Conservation (phyloP, 192 early-diverging fungal genomes). For the Spizellomyces sp. region DNA sequence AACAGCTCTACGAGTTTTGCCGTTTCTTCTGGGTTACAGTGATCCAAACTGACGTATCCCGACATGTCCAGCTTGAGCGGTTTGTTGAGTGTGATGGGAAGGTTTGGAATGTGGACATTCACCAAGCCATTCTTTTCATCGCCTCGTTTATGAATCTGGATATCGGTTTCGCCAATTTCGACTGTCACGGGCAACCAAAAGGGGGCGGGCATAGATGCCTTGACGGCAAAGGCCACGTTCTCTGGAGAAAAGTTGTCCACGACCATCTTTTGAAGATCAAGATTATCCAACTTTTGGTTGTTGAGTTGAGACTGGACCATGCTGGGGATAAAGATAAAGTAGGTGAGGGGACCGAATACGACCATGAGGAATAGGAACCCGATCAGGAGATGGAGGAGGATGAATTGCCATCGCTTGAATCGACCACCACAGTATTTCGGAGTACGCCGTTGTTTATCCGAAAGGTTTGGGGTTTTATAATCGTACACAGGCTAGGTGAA, state of each 20-base stretch:
- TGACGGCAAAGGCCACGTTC: slow-evolving; percentile 23
- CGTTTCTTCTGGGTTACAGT: slow-evolving; percentile 13
- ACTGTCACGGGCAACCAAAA: slow-evolving; percentile 30
- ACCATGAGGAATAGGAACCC: slow-evolving; percentile 17
- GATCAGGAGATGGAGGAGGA: slow-evolving; percentile 30
- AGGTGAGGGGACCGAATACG: slow-evolving; percentile 27
- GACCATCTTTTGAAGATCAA: slow-evolving; percentile 27
- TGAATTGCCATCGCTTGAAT: slow-evolving; percentile 35
- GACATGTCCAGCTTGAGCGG: slow-evolving; percentile 20
- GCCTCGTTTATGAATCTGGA: slow-evolving; percentile 27
- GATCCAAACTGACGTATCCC: slow-evolving; percentile 22
- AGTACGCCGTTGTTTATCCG: slow-evolving; percentile 28
- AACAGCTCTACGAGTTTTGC: slow-evolving; percentile 17
- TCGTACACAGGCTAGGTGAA: slow-evolving; percentile 28
- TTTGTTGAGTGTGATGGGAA: slow-evolving; percentile 25
- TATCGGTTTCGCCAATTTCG: slow-evolving; percentile 25
- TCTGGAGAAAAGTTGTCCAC: slow-evolving; percentile 18
- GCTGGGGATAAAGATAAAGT: slow-evolving; percentile 43
- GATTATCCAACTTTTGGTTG: slow-evolving; percentile 14
- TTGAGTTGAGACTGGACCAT: slow-evolving; percentile 36
- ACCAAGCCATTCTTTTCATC: slow-evolving; percentile 20
- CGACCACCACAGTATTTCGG: slow-evolving; percentile 36
- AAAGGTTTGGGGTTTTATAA: slow-evolving; percentile 29
- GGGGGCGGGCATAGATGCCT: slow-evolving; percentile 19
- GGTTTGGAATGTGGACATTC: slow-evolving; percentile 28